Base-by-base conservation (phyloP, 2,329 filamentous ascomycete genomes). In the Fusarium buxicola region DNA sequence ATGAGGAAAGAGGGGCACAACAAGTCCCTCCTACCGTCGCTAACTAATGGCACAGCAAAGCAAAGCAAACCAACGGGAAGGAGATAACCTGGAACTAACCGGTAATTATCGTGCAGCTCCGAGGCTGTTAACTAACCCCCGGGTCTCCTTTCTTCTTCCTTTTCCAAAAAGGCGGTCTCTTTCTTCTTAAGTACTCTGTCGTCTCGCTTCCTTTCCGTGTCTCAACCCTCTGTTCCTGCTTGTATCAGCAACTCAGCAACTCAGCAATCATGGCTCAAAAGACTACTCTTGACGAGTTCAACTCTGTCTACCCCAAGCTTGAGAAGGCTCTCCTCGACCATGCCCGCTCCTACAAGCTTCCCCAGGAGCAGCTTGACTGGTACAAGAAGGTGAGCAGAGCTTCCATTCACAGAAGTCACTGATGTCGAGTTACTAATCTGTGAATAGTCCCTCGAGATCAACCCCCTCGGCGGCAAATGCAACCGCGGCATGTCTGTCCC, bases 401-500 rank as follows among this genome's bases (percentile, higher is more conserved):
- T 8, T n/a, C 49, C 25, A 21, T n/a, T 41, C 27, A 8, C 38
- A 35, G 34, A 3, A 24, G n/a, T 25, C 7, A 16, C 56, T 40
- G 18, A 27, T 45, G 25, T 21, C 35, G 16, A 38, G 34, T 51
- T 35, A 15, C 40, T 25, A 32, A 18, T 13, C 13, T 30, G 32
- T 27, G 28, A 41, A 97, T 92, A 90, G 86, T 61, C 85, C 25
- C 63, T 98, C 72, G 86, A 94, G 75, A 85, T 87, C 81, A 99
- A 99, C 81, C 88, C 92, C 7, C 82, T 95, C 50, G 95, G 95
- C 70, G 95, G 95, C 75, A 99, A 99, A 84, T 97, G 94, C 83
- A 99, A 99, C 82, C 92, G 95, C 74, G 95, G 95, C 81, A 96
- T 99, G 87, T 98, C 94, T 43, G 94, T 98, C 59, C 90, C 95